Evolutionary conservation across 2,329 filamentous ascomycete genomes (phyloP).

Genomic region (Colletotrichum sansevieriae): DNA sequence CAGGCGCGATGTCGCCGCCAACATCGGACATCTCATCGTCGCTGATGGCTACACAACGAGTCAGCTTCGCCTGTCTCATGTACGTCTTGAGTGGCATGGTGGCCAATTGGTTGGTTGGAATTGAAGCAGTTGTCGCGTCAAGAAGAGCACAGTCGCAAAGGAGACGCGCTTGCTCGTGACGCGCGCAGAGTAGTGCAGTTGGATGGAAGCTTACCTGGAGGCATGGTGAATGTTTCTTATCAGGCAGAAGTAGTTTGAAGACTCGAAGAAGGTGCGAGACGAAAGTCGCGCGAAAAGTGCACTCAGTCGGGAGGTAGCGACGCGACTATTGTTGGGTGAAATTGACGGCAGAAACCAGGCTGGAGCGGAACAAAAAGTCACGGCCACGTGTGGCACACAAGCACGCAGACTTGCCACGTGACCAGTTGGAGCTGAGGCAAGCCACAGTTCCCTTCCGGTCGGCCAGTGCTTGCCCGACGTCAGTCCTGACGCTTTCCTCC

Average conservation of each 20-base stretch:
- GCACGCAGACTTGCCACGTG: constrained; percentile 1
- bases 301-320: constrained; percentile 13
- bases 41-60: constrained; percentile 50
- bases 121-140: constrained; percentile 17
- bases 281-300: constrained; percentile 11
- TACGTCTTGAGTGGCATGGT: constrained; percentile 16
- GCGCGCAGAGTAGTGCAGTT: neutral
- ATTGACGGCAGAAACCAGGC: neutral
- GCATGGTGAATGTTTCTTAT: constrained; percentile 25
- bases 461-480: constrained; percentile 30
- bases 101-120: neutral
- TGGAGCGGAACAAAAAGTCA: constrained; percentile 1
- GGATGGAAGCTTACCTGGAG: constrained; percentile 37
- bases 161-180: constrained; percentile 10
- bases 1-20: constrained; percentile 20
- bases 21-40: constrained; percentile 52
- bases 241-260: neutral
- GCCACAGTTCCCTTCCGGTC: neutral
- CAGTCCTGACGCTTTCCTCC: constrained; percentile 12
- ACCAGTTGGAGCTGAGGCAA: fast-evolving
- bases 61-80: constrained; percentile 20
- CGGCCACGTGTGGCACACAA: constrained; percentile 16
- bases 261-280: neutral
- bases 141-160: constrained; percentile 11
- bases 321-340: neutral